These are phyloP conservation scores for Adansonia madagascariensis DNA, from an alignment of 441 rosid genomes.

Conservation along the genomic window DNA sequence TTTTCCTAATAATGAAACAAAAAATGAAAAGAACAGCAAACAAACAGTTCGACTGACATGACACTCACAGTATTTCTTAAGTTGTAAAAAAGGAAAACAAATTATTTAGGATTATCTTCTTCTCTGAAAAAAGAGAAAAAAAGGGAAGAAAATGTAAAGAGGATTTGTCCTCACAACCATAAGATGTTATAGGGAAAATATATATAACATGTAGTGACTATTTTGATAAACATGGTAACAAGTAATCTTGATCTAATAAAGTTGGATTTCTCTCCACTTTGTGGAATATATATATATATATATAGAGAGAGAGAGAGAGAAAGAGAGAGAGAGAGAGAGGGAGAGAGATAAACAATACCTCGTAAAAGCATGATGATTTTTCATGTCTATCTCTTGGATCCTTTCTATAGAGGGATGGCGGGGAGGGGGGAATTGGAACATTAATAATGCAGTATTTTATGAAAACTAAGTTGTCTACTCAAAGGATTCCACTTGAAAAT, in stretches of 20 bases:
- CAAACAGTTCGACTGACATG: no score
- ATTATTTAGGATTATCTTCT: background rate
- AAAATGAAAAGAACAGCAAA: no score
- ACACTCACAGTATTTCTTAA: no score
- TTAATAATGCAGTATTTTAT: background rate
- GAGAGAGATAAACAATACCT: background rate
- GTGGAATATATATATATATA: background rate
- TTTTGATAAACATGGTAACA: background rate
- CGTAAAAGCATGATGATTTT: background rate
- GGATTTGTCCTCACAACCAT: background rate
- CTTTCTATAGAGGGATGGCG: background rate
- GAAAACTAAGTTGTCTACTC: background rate
- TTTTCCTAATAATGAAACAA: no score
- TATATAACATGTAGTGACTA: background rate
- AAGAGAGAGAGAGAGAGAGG: no score
- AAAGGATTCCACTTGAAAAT: constrained; percentile 23
- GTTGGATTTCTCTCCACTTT: background rate
- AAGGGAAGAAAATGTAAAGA: no score
- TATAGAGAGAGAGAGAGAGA: no score
- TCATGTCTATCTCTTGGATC: background rate
- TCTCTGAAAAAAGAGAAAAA: background rate
- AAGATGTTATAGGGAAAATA: background rate
- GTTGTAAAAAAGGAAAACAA: background rate
- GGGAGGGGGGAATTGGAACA: background rate
- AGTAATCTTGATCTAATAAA: background rate